Evolutionary conservation across 1,139 yeast species (phyloP), one percentile per base, ranked within the genome.

Genomic region (Sugiyamaella novakii): DNA sequence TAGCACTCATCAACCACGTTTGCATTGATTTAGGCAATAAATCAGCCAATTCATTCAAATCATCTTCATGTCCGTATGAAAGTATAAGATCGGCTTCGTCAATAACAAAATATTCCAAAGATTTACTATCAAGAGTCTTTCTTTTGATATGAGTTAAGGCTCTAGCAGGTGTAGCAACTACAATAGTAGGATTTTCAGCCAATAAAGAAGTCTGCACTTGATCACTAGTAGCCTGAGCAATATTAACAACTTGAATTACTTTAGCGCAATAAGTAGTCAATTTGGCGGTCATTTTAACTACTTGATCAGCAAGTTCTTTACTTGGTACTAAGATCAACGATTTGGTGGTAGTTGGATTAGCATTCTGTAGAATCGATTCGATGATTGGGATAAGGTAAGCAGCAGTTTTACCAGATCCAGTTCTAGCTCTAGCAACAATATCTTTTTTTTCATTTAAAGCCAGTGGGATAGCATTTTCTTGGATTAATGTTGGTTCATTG

Each of bases 1-100:
- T 94, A 1, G 99, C 99, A 67, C 96, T 87, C 98, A 92, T 92
- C 58, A 94, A 73, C 70, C 89, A 91, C 1, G 95, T 84, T 70
- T 94, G 98, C 58, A 88, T 73, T 49, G 83, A 82, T 48, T 83
- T 75, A 10, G 94, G 92, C 55, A 88, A 71, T 55, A 72, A 78
- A 19, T 75, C 74, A 12, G 84, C 78, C 54, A 92, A 75, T 18
- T 66, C 65, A 49, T 76, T 70, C 56, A 94, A 74, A 68, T 94
- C 98, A 5, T 88, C 96, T 59, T 82, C 79, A 66, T 92, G 88
- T 14, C 98, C 99, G 66, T 87, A 94, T 2, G 95, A 84, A 50
- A 88, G 72, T 40, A 94, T 81, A 61, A 92, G 77, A 71, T 94
- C 99, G 15, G 95, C 98, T 69, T 94, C 99, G 72, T 94, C 99